Conservation (phyloP, 176 grass and related monocot genomes). For the Triticum turgidum region DNA sequence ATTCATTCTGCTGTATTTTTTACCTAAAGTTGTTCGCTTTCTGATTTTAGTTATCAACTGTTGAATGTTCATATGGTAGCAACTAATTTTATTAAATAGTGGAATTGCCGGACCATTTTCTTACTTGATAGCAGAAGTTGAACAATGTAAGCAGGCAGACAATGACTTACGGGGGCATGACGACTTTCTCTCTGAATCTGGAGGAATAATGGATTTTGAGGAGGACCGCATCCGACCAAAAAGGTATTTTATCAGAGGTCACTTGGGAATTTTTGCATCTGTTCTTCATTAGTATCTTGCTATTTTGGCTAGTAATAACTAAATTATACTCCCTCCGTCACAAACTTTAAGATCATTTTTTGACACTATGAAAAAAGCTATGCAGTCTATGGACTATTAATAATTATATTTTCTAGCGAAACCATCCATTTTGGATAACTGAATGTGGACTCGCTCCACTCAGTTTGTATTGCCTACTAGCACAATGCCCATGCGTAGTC, state of each 20-base stretch:
- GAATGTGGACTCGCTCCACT: not conserved
- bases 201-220: conserved; percentile 98
- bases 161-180: conserved; percentile 75
- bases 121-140: conserved; percentile 95
- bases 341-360: too few species aligned
- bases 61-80: conserved; percentile 38
- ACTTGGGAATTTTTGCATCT: not conserved
- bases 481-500: too few species aligned
- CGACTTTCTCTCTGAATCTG: conserved; percentile 84
- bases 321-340: not conserved
- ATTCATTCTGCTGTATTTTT: conserved; percentile 3
- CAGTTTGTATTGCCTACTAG: not conserved
- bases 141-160: conserved; percentile 97
- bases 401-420: not conserved
- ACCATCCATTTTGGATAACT: not conserved
- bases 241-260: conserved; percentile 50
- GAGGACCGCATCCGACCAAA: conserved; percentile 94
- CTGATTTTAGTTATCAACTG: conserved; percentile 6
- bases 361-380: not conserved
- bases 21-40: not conserved
- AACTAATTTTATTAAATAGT: conserved; percentile 57
- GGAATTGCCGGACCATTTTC: conserved; percentile 75
- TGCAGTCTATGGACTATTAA: not conserved
- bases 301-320: not conserved
- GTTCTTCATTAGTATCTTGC: not conserved